Evolutionary conservation across 148 eudicot genomes (phyloP), one percentile per base, ranked within the genome.

Genomic region (Silene uniflora): DNA sequence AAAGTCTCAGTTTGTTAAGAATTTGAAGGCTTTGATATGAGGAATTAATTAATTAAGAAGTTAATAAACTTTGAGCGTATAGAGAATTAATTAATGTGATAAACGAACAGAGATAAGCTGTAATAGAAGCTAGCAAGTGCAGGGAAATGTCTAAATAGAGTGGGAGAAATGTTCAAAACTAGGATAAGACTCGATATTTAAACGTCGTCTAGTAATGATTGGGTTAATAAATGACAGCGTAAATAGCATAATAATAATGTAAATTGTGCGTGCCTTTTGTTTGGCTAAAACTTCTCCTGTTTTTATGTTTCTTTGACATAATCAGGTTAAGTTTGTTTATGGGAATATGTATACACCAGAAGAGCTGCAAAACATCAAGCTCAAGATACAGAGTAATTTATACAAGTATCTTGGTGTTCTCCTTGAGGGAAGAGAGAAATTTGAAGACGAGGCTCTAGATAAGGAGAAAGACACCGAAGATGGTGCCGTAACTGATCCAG

Each of bases 351-450:
- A 90, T 77, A 85, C 85, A 73, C 67, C 74, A 39, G 97, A 89
- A 82, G 98, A 91, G 75, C 86, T 90, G 63, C 90, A 87, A 82
- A 87, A 93, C 71, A 93, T 93, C 73, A 93, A 91, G 82, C 87
- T 90, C 65, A 91, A 88, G 96, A 90, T 93, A 29, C 98, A 93
- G 76, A 93, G 98, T 89, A 93, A 91, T 81, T 81, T 93, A 82
- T 91, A 91, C 80, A 90, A 81, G 75, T 93, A 93, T 84, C 86
- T 93, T n/a, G 89, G 98, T 82, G 81, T 93, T 76, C 80, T 93
- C 75, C 87, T 93, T 49, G 98, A 93, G 85, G 98, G 90, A 69
- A 87, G 95, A 27, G 97, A 93, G 77, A 91, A 89, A 78, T 90
- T 91, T 82, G 98, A 93, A 76, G 98, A 93, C 72, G 97, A 91